These are phyloP conservation scores for Antrodiella citrinella DNA, from an alignment of 768 basidiomycete genomes.

Conservation along the genomic window DNA sequence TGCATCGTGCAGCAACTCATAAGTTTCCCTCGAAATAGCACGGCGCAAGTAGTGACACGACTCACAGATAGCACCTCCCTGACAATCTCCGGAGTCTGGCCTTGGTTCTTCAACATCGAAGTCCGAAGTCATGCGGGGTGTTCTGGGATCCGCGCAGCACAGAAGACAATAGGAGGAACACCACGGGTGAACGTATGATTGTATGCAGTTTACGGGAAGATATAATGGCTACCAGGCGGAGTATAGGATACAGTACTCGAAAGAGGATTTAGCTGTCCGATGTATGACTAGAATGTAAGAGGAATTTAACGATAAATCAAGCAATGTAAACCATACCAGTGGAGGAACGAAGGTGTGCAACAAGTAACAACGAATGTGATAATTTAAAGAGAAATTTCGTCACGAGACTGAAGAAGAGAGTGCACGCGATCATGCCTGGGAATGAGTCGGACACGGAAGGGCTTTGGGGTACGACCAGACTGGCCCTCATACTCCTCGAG, in stretches of 20 bases:
- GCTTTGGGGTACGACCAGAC: conserved; percentile 37
- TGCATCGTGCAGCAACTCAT: too few relatives aligned
- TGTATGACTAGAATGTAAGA: not conserved
- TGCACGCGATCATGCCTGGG: conserved; percentile 18
- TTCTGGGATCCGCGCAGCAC: too few relatives aligned
- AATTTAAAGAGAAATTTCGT: conserved; percentile 6
- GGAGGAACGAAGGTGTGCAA: not conserved
- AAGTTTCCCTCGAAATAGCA: too few relatives aligned
- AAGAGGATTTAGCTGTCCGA: not conserved
- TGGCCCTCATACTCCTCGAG: conserved; percentile 40
- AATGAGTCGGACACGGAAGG: conserved; percentile 26
- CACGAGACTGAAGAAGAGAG: conserved; percentile 4
- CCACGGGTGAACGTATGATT: too few relatives aligned
- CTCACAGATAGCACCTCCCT: too few relatives aligned
- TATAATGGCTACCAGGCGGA: not conserved
- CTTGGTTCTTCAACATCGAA: too few relatives aligned
- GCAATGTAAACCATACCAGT: not conserved
- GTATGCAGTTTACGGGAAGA: not conserved
- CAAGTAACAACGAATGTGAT: not conserved
- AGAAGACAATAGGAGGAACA: too few relatives aligned
- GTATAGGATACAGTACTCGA: not conserved
- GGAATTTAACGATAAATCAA: not conserved
- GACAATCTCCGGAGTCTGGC: too few relatives aligned
- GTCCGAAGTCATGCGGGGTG: too few relatives aligned
- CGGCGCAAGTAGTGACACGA: too few relatives aligned